Percentiles rank a stretch among this genome's conserved stretches.
Evolutionary conservation across 345 rosid genomes (phyloP).

Genomic region (Garcia nutans): DNA sequence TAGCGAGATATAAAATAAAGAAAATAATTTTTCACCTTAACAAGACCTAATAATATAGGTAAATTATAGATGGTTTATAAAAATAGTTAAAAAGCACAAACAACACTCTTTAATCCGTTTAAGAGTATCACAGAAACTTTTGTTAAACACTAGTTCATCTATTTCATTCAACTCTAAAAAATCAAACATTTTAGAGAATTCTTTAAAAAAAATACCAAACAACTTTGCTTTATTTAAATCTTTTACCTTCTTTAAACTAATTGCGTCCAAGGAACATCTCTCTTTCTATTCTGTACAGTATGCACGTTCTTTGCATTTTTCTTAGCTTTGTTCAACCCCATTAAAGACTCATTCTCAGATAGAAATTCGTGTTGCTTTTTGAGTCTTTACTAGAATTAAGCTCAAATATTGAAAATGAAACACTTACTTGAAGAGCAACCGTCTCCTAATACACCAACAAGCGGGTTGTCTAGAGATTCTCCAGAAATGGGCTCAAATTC

Average conservation of each 20-base stretch:
- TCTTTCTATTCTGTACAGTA: not conserved
- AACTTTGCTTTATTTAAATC: not conserved
- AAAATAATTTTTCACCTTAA: too few relatives aligned
- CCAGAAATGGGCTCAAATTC: constrained; percentile 42
- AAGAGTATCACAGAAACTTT: constrained; percentile 6
- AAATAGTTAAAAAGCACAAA: constrained; percentile 17
- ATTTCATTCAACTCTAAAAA: not conserved
- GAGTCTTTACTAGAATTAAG: not conserved
- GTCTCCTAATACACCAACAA: constrained; percentile 29
- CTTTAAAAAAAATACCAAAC: not conserved
- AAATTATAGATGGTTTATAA: not conserved
- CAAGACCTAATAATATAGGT: not conserved
- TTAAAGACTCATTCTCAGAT: not conserved
- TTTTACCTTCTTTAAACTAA: not conserved
- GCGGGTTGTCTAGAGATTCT: constrained; percentile 38
- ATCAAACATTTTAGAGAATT: not conserved
- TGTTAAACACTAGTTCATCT: not conserved
- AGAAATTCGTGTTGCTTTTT: not conserved
- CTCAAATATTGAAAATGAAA: constrained; percentile 27
- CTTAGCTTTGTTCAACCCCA: not conserved
- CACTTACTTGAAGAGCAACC: constrained; percentile 25
- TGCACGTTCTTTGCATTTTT: constrained; percentile 18
- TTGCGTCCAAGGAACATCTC: constrained; percentile 6
- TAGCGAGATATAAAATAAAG: too few relatives aligned
- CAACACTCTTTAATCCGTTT: not conserved